These are phyloP conservation scores for Saprolegnia diclina DNA, from an alignment of 352 stramenopile species.

Conservation along the genomic window DNA sequence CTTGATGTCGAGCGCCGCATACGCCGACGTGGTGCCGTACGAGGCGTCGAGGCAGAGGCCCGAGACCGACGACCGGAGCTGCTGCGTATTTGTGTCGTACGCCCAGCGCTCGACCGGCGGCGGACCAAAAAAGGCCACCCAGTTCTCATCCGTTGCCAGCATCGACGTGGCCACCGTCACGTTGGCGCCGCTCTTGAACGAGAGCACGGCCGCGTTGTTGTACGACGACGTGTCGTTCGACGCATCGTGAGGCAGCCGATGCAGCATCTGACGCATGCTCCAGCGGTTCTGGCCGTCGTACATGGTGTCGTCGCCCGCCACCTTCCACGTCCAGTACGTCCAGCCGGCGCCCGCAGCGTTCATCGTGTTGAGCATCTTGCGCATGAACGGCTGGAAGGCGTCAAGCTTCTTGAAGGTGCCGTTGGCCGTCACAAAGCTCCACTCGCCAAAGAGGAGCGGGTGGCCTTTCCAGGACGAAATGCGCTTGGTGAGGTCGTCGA, in stretches of 20 bases:
- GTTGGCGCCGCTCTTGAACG: neutral
- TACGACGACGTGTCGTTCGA: neutral
- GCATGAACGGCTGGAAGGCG: neutral
- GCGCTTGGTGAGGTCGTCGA: constrained; percentile 2
- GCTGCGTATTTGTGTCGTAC: constrained; percentile 1
- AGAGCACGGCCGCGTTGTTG: neutral
- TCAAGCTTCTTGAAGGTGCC: neutral
- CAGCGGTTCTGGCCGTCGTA: neutral
- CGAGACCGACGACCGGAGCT: neutral
- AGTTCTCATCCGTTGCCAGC: neutral
- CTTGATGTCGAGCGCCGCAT: neutral
- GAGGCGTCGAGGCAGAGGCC: constrained; percentile 13
- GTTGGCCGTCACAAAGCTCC: constrained; percentile 25
- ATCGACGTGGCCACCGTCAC: constrained; percentile 2
- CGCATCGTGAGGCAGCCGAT: neutral
- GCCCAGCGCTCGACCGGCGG: constrained; percentile 1
- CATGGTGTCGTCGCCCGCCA: constrained; percentile 4
- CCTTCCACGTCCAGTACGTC: constrained; percentile 26
- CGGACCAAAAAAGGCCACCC: constrained; percentile 6
- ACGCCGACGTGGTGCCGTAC: neutral
- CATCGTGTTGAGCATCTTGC: constrained; percentile 6
- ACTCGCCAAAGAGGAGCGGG: constrained; percentile 28
- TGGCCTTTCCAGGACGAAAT: constrained; percentile 32
- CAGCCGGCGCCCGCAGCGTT: neutral
- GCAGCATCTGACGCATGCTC: constrained; percentile 14